Base-by-base conservation (phyloP, 768 basidiomycete species). In the Naganishia vaughanmartiniae region DNA sequence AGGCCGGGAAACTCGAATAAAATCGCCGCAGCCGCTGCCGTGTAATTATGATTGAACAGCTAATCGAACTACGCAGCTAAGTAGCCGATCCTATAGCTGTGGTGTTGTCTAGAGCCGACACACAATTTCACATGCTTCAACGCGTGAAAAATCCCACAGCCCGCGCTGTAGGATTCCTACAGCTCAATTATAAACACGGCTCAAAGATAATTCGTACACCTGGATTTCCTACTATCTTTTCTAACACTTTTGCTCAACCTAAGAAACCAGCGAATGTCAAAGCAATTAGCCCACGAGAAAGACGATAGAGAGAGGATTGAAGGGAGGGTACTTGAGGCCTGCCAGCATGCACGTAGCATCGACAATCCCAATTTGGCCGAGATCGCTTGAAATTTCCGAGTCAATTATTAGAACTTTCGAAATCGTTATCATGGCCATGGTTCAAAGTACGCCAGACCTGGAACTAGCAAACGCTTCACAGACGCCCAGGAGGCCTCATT, bases 121-220 rank as follows among this genome's bases (percentile, higher is more conserved):
- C n/a, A n/a, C n/a, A n/a, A n/a, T n/a, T n/a, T n/a, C n/a, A n/a
- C n/a, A n/a, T n/a, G n/a, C n/a, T n/a, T n/a, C n/a, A n/a, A n/a
- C n/a, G n/a, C n/a, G n/a, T n/a, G n/a, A n/a, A n/a, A n/a, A n/a
- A 54, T 54, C 53, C 53, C 26, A 54, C 53, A 54, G 26, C 19
- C 53, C 19, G 19, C 53, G 53, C 53, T 54, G 53, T 54, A 11
- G 53, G 11, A 46, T 46, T 46, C 45, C 45, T 21, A 46, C 53
- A 54, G 53, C 53, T 54, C 53, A 54, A 54, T 54, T 11, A 24
- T 11, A n/a, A 11, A 54, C 9, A 12, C 53, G 26, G 53, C 53
- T 54, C 53, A 54, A 54, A 9, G 9, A 54, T 24, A 54, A 54
- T 24, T 7, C n/a, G 10, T 9, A n/a, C n/a, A n/a, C n/a, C n/a